Conservation (phyloP, 345 rosid genomes). For the sweet orange (Citrus sinensis) region DNA sequence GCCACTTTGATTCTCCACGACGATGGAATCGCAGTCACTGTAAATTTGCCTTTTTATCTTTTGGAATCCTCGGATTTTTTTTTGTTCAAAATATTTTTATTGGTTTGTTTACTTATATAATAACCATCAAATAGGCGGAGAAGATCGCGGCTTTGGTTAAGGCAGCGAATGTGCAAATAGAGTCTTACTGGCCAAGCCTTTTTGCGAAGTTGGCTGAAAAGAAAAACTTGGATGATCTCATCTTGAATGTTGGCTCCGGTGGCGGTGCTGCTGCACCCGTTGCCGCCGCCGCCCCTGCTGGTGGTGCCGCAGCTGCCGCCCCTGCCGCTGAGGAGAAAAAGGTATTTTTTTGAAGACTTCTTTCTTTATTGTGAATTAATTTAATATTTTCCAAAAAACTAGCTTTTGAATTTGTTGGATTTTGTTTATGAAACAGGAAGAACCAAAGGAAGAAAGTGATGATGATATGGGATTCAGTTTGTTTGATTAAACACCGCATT, state of each 20-base stretch:
- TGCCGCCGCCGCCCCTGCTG: background rate
- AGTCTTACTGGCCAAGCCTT: constrained; percentile 67
- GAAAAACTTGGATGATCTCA: background rate
- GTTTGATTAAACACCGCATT: background rate
- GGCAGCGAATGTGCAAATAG: constrained; percentile 45
- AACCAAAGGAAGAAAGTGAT: background rate
- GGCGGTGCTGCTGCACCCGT: background rate
- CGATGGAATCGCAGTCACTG: constrained; percentile 61
- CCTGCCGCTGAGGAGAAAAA: background rate
- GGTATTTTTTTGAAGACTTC: background rate
- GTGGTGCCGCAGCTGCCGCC: background rate
- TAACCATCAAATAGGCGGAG: constrained; percentile 38
- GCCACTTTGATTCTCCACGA: constrained; percentile 61
- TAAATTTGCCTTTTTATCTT: constrained; percentile 2
- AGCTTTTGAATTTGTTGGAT: background rate
- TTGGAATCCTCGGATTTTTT: background rate
- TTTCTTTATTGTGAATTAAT: background rate
- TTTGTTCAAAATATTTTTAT: background rate
- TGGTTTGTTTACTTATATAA: background rate
- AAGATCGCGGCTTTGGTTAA: constrained; percentile 55
- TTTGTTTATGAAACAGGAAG: background rate
- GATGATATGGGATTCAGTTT: background rate
- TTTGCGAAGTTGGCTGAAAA: constrained; percentile 45
- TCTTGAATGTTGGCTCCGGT: background rate
- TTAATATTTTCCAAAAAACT: no score